phyloP scores from a whole-genome alignment of 192 early-diverging fungal genomes.

The Haplosporangium gracile region DNA sequence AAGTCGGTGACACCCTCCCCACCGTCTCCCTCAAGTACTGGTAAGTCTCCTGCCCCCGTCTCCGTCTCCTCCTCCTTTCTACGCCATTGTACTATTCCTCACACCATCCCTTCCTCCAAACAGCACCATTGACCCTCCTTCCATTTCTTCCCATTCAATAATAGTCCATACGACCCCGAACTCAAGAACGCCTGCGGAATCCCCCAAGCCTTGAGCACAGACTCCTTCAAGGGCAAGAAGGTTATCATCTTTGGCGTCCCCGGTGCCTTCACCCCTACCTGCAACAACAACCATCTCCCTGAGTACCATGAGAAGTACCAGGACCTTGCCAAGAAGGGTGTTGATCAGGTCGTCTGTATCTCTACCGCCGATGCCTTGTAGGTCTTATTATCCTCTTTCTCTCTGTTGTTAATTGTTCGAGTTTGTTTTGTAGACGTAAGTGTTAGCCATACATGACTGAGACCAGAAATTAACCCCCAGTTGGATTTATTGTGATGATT shows the following conservation, averaged over 20 bases:
- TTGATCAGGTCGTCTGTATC: slow-evolving; percentile 65
- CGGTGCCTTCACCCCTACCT: slow-evolving; percentile 76
- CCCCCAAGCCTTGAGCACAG: slow-evolving; percentile 54
- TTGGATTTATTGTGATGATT: background rate
- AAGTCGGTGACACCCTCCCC: slow-evolving; percentile 53
- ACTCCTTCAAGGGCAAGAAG: slow-evolving; percentile 71
- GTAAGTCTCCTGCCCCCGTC: background rate
- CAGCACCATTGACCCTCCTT: too few relatives aligned
- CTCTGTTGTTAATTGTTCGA: background rate
- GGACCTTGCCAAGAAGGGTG: slow-evolving; percentile 65
- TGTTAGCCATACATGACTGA: too few relatives aligned
- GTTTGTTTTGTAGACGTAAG: background rate
- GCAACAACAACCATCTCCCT: slow-evolving; percentile 68
- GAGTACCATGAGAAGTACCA: slow-evolving; percentile 56
- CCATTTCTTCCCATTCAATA: background rate
- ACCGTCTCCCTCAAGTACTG: slow-evolving; percentile 48
- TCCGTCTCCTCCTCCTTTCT: background rate
- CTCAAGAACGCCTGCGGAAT: slow-evolving; percentile 45
- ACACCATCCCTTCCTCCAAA: background rate
- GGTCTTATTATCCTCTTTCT: background rate
- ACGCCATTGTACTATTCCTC: background rate
- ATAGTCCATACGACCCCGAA: slow-evolving; percentile 45
- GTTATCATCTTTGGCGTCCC: slow-evolving; percentile 78
- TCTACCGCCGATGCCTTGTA: slow-evolving; percentile 67
- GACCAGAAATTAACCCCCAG: too few relatives aligned